Percentiles rank a stretch among this genome's conserved stretches.
Evolutionary conservation across 176 grass and related monocot species (phyloP).

Genomic region (Tillandsia fasciculata): DNA sequence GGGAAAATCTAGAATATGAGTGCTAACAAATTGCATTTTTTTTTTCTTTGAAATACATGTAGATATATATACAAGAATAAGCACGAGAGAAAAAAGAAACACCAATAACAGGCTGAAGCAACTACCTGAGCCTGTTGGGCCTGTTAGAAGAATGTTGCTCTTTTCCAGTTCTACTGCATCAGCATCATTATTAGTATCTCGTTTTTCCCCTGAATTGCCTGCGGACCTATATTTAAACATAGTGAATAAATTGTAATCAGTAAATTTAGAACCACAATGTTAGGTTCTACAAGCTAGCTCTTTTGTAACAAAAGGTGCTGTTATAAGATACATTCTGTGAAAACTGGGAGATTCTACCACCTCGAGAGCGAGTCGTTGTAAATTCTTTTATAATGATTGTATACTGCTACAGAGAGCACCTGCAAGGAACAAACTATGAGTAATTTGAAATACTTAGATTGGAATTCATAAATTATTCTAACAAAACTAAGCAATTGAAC

Average conservation of each 20-base stretch:
- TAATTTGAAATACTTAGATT: not conserved
- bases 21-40: not conserved
- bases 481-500: not conserved
- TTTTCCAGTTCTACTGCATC: slow-evolving; percentile 62
- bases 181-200: slow-evolving; percentile 23
- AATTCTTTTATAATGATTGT: slow-evolving; percentile 67
- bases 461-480: not conserved
- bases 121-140: slow-evolving; percentile 59
- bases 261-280: too few species aligned
- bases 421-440: slow-evolving; percentile 10
- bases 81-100: slow-evolving; percentile 1
- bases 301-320: too few species aligned
- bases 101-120: slow-evolving; percentile 3
- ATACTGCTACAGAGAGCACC: slow-evolving; percentile 65
- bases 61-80: not conserved
- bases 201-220: slow-evolving; percentile 13
- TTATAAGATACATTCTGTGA: too few species aligned
- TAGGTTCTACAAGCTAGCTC: not conserved
- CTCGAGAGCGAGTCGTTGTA: slow-evolving; percentile 31
- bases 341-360: slow-evolving; percentile 20
- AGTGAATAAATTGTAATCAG: not conserved
- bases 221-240: slow-evolving; percentile 33
- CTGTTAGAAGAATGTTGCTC: slow-evolving; percentile 72
- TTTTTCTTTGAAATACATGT: not conserved
- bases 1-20: not conserved